Conservation (phyloP, 2,329 filamentous ascomycete species). For the Ceratocystis cacaofunesta region DNA sequence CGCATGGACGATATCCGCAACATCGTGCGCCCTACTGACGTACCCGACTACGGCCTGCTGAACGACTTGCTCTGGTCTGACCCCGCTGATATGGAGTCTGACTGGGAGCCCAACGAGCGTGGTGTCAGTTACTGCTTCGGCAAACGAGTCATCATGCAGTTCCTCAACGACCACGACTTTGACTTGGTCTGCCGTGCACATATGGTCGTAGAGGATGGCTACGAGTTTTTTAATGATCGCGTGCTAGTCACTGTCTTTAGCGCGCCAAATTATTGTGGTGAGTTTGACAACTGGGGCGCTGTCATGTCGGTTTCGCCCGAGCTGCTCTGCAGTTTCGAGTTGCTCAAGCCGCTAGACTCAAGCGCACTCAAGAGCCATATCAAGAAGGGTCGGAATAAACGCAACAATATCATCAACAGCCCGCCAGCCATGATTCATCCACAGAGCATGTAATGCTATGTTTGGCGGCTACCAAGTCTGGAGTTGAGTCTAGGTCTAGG, state of each 20-base stretch:
- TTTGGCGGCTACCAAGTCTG: background rate
- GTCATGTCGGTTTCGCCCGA: slow-evolving; percentile 96
- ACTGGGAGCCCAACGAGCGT: slow-evolving; percentile 95
- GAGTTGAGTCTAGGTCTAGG: background rate
- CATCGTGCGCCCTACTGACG: slow-evolving; percentile 89
- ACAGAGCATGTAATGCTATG: slow-evolving; percentile 14
- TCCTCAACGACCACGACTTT: slow-evolving; percentile 86
- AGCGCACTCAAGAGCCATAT: slow-evolving; percentile 96
- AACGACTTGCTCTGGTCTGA: slow-evolving; percentile 97
- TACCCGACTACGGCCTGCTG: slow-evolving; percentile 87
- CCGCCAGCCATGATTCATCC: slow-evolving; percentile 29
- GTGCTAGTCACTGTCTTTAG: slow-evolving; percentile 95
- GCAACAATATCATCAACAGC: slow-evolving; percentile 90
- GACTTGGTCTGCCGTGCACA: slow-evolving; percentile 93
- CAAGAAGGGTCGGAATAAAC: slow-evolving; percentile 91
- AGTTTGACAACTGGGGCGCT: slow-evolving; percentile 98
- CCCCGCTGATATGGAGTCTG: slow-evolving; percentile 91
- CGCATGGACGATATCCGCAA: slow-evolving; percentile 98
- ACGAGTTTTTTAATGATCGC: slow-evolving; percentile 95
- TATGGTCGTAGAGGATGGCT: slow-evolving; percentile 98
- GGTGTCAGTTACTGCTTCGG: slow-evolving; percentile 98
- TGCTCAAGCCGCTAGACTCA: slow-evolving; percentile 90
- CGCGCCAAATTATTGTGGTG: slow-evolving; percentile 94
- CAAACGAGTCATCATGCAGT: slow-evolving; percentile 95
- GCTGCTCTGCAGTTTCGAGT: slow-evolving; percentile 88